These are phyloP conservation scores for Trametes elegans DNA, from an alignment of 768 basidiomycete species.

Conservation along the genomic window DNA sequence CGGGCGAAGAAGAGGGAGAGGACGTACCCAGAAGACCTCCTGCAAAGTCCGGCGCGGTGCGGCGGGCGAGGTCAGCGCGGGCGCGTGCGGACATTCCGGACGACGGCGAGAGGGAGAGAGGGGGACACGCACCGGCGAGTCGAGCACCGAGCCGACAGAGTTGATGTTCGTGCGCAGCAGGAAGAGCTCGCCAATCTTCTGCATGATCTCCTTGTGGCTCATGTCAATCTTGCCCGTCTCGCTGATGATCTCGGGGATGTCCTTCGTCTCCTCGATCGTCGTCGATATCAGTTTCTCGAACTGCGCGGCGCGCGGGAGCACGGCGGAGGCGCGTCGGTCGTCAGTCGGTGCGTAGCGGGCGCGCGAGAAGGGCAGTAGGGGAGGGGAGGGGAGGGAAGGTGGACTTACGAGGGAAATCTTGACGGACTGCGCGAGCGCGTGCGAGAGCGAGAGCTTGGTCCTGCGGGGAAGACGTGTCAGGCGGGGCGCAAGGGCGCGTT, in stretches of 20 bases:
- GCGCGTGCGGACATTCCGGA: neutral
- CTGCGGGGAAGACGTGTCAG: conserved; percentile 38
- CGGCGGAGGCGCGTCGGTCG: too few relatives aligned
- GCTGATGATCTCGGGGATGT: conserved; percentile 89
- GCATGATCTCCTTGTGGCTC: conserved; percentile 95
- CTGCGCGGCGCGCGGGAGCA: conserved; percentile 33
- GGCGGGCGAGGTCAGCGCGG: neutral
- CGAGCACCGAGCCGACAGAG: conserved; percentile 93
- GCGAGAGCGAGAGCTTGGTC: conserved; percentile 94
- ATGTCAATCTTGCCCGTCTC: conserved; percentile 95
- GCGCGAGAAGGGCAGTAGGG: neutral
- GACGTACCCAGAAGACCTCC: conserved; percentile 92
- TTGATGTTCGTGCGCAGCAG: conserved; percentile 92
- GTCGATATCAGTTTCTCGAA: conserved; percentile 91
- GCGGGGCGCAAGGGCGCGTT: conserved; percentile 8
- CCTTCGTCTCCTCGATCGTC: conserved; percentile 95
- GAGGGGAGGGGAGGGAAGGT: neutral
- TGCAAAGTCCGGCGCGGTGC: conserved; percentile 30
- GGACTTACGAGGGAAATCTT: conserved; percentile 83
- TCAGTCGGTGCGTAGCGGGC: neutral
- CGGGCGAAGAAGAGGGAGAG: neutral
- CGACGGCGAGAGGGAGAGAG: conserved; percentile 1
- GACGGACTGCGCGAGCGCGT: conserved; percentile 93
- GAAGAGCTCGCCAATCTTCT: conserved; percentile 93
- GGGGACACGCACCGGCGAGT: conserved; percentile 73